phyloP scores from a whole-genome alignment of 208 protist genomes.

The Porcisia deanei region DNA sequence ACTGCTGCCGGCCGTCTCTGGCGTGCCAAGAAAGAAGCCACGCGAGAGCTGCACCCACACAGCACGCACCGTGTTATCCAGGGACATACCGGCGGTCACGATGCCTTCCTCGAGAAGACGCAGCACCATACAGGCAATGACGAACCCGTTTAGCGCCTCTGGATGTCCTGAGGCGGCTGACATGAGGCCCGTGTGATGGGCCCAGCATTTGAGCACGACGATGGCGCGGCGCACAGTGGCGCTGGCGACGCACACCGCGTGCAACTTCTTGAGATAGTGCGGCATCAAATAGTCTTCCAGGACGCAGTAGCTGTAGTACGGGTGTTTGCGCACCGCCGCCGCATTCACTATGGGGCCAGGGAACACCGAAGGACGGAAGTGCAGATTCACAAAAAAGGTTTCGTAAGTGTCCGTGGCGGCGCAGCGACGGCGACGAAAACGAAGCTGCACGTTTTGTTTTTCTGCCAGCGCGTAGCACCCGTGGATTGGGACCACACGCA shows the following conservation, averaged over 20 bases:
- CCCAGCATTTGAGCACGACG: slow-evolving; percentile 88
- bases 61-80: slow-evolving; percentile 74
- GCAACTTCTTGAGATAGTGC: slow-evolving; percentile 68
- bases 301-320: slow-evolving; percentile 80
- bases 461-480: slow-evolving; percentile 53
- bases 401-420: slow-evolving; percentile 26
- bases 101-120: slow-evolving; percentile 74
- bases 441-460: slow-evolving; percentile 65
- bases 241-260: slow-evolving; percentile 65
- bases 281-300: slow-evolving; percentile 85
- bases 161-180: slow-evolving; percentile 59
- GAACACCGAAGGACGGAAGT: slow-evolving; percentile 60
- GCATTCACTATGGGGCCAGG: slow-evolving; percentile 57
- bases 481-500: slow-evolving; percentile 55
- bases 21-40: slow-evolving; percentile 40
- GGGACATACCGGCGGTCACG: slow-evolving; percentile 64
- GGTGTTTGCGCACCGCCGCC: slow-evolving; percentile 65
- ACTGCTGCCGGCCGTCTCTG: background rate
- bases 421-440: slow-evolving; percentile 43
- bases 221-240: slow-evolving; percentile 60
- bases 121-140: slow-evolving; percentile 70
- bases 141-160: slow-evolving; percentile 79
- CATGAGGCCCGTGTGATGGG: slow-evolving; percentile 77
- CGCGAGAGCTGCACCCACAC: slow-evolving; percentile 77
- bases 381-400: slow-evolving; percentile 69